Evolutionary conservation across 83 land plant genomes (phyloP).

Genomic region (Thuja plicata): DNA sequence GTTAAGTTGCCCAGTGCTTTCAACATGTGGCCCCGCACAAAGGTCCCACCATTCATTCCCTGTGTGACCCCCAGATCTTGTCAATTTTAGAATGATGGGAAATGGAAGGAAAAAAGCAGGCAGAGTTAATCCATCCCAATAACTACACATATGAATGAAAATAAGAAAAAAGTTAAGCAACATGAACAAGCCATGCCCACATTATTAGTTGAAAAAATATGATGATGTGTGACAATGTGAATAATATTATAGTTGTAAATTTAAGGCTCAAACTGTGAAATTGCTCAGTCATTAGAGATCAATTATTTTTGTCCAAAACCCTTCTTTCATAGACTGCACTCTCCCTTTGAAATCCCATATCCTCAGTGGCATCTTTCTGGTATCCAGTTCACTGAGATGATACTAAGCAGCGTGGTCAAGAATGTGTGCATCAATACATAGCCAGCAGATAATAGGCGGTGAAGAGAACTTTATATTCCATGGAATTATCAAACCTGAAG

Average conservation of each 20-base stretch:
- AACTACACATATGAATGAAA: background rate
- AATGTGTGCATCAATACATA: background rate
- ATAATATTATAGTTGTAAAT: background rate
- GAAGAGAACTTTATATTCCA: background rate
- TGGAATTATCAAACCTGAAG: background rate
- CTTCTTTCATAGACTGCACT: background rate
- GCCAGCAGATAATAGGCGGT: background rate
- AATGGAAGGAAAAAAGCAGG: background rate
- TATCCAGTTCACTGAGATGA: background rate
- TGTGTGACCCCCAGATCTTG: conserved; percentile 17
- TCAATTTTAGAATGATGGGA: background rate
- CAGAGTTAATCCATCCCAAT: background rate
- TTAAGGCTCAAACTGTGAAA: background rate
- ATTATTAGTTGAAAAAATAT: background rate
- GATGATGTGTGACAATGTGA: background rate
- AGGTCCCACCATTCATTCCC: conserved; percentile 99
- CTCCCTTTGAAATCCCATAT: background rate
- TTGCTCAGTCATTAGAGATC: background rate
- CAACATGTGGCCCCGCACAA: conserved; percentile 99
- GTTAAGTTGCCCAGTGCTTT: conserved; percentile 85
- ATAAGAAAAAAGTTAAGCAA: background rate
- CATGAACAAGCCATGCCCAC: conserved; percentile 8
- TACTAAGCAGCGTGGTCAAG: background rate
- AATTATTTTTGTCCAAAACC: background rate
- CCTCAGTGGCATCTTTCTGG: background rate